Conservation (phyloP, 2,329 filamentous ascomycete species). For the Diaporthe citri region DNA sequence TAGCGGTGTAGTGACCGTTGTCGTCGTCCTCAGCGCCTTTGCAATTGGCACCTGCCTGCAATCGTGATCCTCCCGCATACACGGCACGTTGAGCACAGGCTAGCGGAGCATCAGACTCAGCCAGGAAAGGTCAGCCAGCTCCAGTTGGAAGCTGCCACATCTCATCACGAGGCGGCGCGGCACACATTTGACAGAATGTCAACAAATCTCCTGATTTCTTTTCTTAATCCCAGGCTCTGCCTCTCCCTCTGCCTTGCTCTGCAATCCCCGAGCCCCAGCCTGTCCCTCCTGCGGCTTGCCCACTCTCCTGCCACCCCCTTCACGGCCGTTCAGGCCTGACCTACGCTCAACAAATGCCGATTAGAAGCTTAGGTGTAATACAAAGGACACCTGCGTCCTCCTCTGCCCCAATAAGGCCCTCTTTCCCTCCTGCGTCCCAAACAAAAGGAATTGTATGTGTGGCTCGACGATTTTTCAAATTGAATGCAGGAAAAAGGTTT, state of each 20-base stretch:
- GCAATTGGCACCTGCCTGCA: not conserved
- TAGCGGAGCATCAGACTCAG: slow-evolving; percentile 6
- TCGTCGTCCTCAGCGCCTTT: not conserved
- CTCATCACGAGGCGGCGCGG: not conserved
- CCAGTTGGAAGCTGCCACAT: slow-evolving; percentile 12
- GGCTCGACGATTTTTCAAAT: slow-evolving; percentile 21
- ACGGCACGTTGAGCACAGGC: slow-evolving; percentile 12
- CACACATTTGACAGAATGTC: slow-evolving; percentile 26
- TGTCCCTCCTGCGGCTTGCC: not conserved
- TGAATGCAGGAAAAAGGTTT: slow-evolving; percentile 16
- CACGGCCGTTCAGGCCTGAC: slow-evolving; percentile 44
- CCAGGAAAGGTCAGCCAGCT: slow-evolving; percentile 1
- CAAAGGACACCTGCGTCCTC: slow-evolving; percentile 26
- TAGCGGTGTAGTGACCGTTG: not conserved
- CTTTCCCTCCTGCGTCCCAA: slow-evolving; percentile 19
- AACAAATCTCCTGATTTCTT: slow-evolving; percentile 15
- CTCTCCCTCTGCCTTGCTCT: not conserved
- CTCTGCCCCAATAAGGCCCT: slow-evolving; percentile 6
- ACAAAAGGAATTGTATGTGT: slow-evolving; percentile 39
- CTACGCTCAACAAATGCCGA: slow-evolving; percentile 53
- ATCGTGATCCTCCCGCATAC: not conserved
- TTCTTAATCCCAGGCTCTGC: not conserved
- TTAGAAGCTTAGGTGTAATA: slow-evolving; percentile 43
- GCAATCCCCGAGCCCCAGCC: not conserved
- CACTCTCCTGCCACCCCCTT: not conserved